phyloP scores from a whole-genome alignment of 345 rosid species.

The Arabis hirsuta region DNA sequence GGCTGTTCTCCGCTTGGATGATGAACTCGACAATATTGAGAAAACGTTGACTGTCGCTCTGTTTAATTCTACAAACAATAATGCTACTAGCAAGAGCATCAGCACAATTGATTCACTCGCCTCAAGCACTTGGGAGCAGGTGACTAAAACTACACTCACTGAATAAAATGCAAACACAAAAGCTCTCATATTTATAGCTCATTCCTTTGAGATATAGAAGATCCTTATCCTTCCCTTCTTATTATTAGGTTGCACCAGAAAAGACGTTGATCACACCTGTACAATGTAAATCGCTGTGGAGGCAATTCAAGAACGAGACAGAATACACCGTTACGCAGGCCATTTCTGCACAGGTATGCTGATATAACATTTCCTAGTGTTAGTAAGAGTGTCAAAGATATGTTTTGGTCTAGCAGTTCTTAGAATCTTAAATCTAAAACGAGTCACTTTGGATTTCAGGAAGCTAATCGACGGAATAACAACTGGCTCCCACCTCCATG shows the following conservation, averaged over 20 bases:
- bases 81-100: conserved; percentile 60
- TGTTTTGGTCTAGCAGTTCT: conserved; percentile 9
- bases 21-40: conserved; percentile 74
- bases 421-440: conserved; percentile 15
- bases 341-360: conserved; percentile 91
- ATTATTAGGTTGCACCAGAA: conserved; percentile 65
- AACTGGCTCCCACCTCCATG: conserved; percentile 99
- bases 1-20: conserved; percentile 82
- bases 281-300: conserved; percentile 96
- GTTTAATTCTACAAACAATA: conserved; percentile 52
- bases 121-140: conserved; percentile 97
- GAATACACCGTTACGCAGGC: conserved; percentile 95
- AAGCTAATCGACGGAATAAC: conserved; percentile 90
- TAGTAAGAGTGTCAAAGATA: not conserved
- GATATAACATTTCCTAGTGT: not conserved
- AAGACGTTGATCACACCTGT: conserved; percentile 96
- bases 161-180: conserved; percentile 1
- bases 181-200: conserved; percentile 1
- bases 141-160: conserved; percentile 38
- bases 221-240: conserved; percentile 22
- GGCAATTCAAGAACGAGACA: conserved; percentile 95
- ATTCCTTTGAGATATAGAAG: not conserved
- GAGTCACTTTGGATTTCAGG: conserved; percentile 56
- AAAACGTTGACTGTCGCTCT: conserved; percentile 61
- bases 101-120: conserved; percentile 76